Evolutionary conservation across 2,329 filamentous ascomycete genomes (phyloP).

Genomic region (Penicillium sp.): DNA sequence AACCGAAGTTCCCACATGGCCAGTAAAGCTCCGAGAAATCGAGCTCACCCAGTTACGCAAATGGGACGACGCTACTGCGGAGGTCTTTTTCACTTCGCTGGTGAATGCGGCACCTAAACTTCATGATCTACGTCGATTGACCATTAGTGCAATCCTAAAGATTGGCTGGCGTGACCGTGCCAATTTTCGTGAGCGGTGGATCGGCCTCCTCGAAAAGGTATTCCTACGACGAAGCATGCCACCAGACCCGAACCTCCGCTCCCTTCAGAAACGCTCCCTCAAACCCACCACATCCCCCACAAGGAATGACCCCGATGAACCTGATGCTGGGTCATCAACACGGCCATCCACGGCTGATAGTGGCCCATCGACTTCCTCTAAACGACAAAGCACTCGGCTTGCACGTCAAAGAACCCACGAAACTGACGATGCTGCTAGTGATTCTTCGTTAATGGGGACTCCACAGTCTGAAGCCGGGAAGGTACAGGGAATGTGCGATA

Average conservation of each 20-base stretch:
- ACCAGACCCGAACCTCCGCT: slow-evolving; percentile 30
- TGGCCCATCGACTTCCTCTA: slow-evolving; percentile 21
- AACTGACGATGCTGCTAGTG: slow-evolving; percentile 19
- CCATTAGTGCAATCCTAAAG: slow-evolving; percentile 74
- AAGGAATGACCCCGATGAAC: not conserved
- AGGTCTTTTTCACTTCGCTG: slow-evolving; percentile 75
- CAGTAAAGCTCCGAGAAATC: slow-evolving; percentile 64
- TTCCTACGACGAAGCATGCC: slow-evolving; percentile 38
- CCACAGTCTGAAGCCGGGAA: slow-evolving; percentile 8
- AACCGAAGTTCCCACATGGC: slow-evolving; percentile 72
- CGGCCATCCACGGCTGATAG: slow-evolving; percentile 14
- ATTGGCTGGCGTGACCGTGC: slow-evolving; percentile 77
- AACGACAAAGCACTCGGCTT: slow-evolving; percentile 41
- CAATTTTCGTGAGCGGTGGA: slow-evolving; percentile 75
- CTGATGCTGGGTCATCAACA: not conserved
- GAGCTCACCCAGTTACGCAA: slow-evolving; percentile 75
- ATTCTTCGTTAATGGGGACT: not conserved
- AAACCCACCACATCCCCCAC: slow-evolving; percentile 1
- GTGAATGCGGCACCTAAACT: slow-evolving; percentile 67
- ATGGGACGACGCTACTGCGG: slow-evolving; percentile 66
- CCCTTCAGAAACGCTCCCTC: slow-evolving; percentile 17
- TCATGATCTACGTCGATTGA: slow-evolving; percentile 64
- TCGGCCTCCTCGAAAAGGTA: slow-evolving; percentile 59
- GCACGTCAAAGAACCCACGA: slow-evolving; percentile 28
- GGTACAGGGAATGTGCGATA: slow-evolving; percentile 57